These are phyloP conservation scores for Boletus pseudopeckii DNA, from an alignment of 768 basidiomycete genomes.

Conservation along the genomic window DNA sequence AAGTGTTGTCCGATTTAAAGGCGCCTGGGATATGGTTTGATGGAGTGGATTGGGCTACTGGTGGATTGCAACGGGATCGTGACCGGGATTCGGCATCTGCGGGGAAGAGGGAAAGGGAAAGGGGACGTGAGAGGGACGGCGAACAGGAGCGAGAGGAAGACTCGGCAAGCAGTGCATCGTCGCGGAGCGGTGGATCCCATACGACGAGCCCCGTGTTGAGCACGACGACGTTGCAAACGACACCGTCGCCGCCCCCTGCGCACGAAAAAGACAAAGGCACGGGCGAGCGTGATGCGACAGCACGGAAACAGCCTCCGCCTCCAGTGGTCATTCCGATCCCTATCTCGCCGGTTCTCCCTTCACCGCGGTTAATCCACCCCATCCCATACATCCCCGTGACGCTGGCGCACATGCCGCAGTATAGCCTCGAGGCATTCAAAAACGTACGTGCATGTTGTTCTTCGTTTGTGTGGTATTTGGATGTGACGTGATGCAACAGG, in stretches of 20 bases:
- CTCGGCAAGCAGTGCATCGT: constrained; percentile 43
- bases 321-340: constrained; percentile 36
- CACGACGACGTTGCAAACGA: constrained; percentile 73
- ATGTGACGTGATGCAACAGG: constrained; percentile 34
- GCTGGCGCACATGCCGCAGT: constrained; percentile 49
- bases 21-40: constrained; percentile 67
- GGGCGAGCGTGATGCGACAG: constrained; percentile 7
- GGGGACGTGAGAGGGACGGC: constrained; percentile 34
- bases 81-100: constrained; percentile 39
- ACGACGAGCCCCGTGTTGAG: constrained; percentile 71
- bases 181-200: constrained; percentile 52
- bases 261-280: constrained; percentile 37
- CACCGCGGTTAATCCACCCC: constrained; percentile 57
- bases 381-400: constrained; percentile 69
- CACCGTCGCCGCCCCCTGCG: constrained; percentile 66
- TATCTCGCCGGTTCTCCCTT: constrained; percentile 58
- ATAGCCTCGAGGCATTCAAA: constrained; percentile 56
- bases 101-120: constrained; percentile 16
- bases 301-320: constrained; percentile 21
- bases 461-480: neutral
- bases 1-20: constrained; percentile 54
- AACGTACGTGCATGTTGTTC: constrained; percentile 38
- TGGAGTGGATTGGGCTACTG: constrained; percentile 59
- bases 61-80: constrained; percentile 22
- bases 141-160: constrained; percentile 40